Conservation (phyloP, 495 filamentous ascomycete genomes). For the Platismatia glauca region DNA sequence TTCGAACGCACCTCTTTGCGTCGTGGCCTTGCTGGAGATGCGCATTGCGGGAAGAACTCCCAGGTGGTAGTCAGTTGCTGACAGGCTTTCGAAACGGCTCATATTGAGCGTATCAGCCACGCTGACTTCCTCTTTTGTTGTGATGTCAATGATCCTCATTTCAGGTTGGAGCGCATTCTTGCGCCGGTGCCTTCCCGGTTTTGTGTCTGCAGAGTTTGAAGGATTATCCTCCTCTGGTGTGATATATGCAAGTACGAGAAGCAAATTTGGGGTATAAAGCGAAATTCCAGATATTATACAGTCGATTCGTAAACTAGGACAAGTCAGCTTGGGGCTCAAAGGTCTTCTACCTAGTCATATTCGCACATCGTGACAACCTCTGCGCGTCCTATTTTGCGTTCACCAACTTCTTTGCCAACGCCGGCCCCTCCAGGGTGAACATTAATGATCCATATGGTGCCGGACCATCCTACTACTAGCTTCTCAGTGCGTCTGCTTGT, state of each 20-base stretch:
- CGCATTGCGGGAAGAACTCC: conserved; percentile 69
- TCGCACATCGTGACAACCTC: conserved; percentile 86
- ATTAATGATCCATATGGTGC: conserved; percentile 90
- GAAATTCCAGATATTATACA: conserved; percentile 96
- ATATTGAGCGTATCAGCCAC: conserved; percentile 72
- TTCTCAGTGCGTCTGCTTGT: conserved; percentile 50
- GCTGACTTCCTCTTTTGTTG: conserved; percentile 67
- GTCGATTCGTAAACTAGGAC: conserved; percentile 73
- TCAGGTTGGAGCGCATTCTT: conserved; percentile 76
- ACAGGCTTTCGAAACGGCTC: conserved; percentile 73
- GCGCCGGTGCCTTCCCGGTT: conserved; percentile 52
- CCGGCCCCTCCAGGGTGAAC: conserved; percentile 68
- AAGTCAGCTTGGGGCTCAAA: not conserved
- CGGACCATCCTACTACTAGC: conserved; percentile 87
- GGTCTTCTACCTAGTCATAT: not conserved
- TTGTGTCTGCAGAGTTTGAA: conserved; percentile 43
- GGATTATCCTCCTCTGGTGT: conserved; percentile 53
- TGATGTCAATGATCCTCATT: conserved; percentile 79
- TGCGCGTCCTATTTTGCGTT: conserved; percentile 65
- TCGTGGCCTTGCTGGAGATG: conserved; percentile 45
- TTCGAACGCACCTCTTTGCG: conserved; percentile 61
- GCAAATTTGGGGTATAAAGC: conserved; percentile 83
- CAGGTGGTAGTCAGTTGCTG: conserved; percentile 89
- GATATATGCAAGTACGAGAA: conserved; percentile 85
- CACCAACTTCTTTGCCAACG: conserved; percentile 58